Base-by-base conservation (phyloP, 1,139 yeast genomes). In the Kodamaea derodonti region DNA sequence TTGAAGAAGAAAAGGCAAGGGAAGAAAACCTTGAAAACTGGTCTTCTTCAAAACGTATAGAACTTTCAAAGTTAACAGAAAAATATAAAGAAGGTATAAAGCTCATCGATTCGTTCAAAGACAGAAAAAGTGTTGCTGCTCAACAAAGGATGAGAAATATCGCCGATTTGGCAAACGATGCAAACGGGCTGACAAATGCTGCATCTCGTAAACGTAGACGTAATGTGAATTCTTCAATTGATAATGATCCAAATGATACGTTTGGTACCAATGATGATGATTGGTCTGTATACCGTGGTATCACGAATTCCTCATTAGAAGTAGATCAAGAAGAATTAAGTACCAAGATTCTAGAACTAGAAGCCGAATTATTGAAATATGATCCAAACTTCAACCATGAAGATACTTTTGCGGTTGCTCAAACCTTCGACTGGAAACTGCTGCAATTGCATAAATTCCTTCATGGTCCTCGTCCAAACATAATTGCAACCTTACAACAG, bases 201-300 rank as follows among this genome's bases (percentile, higher is more conserved):
- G 57, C 57, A 14, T 54, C 66, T 4, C 55, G 72, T 38, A 66
- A 64, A 40, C 71, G 83, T 51, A 73, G 78, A 40, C 69, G 83
- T 45, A 74, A 70, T 37, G 70, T 61, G 4, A 71, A 68, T 37
- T 73, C 80, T 0, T 78, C 88, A 1, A 84, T 84, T 30, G 96
- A 86, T 51, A 87, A 85, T 51, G 96, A 87, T 54, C 95, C 95
- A 10, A 88, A 82, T 51, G 97, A 90, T 58, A 87, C 90, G 0
- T 92, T 92, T 60, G 97, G 97, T 40, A 92, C 97, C 3, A 83
- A 88, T 51, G 98, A 92, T 53, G 95, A 85, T 36, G 98, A 92
- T 56, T 92, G 97, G 97, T 77, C 84, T 27, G 80, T 88, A 15
- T 92, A 92, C 56, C 74, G 95, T 48, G 95, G 87, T 49, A 83